Conservation (phyloP, 106 monocot species). For the Amphibolis antarctica region DNA sequence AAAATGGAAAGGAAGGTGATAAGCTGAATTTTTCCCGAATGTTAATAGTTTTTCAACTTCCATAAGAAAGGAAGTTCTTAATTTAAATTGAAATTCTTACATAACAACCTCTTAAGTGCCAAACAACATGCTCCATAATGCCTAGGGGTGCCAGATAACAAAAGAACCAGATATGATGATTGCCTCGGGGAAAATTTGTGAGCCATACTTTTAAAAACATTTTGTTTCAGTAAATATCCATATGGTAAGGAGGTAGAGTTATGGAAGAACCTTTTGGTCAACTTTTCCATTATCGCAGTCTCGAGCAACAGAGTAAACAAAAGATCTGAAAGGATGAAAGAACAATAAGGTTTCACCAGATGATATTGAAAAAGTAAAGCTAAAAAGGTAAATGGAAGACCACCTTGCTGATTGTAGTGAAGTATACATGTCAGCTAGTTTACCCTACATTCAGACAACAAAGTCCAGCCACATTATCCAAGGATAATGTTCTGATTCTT, state of each 20-base stretch:
- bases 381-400: background rate
- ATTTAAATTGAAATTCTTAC: no score
- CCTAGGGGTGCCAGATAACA: no score
- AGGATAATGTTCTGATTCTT: background rate
- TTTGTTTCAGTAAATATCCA: no score
- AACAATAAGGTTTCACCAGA: conserved; percentile 3
- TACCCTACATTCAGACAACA: conserved; percentile 42
- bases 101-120: no score
- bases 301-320: conserved; percentile 88
- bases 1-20: background rate
- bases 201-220: no score
- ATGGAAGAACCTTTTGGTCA: conserved; percentile 55
- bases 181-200: no score
- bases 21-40: background rate
- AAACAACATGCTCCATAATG: no score
- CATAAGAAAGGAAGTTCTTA: no score
- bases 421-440: conserved; percentile 97
- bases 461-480: background rate
- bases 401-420: conserved; percentile 89
- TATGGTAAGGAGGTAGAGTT: background rate
- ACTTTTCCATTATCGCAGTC: conserved; percentile 89
- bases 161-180: no score
- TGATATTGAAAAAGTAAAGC: background rate
- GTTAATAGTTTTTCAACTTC: background rate
- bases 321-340: conserved; percentile 44